phyloP scores from a whole-genome alignment of 2,329 filamentous ascomycete genomes.

The Diaporthe sp. region DNA sequence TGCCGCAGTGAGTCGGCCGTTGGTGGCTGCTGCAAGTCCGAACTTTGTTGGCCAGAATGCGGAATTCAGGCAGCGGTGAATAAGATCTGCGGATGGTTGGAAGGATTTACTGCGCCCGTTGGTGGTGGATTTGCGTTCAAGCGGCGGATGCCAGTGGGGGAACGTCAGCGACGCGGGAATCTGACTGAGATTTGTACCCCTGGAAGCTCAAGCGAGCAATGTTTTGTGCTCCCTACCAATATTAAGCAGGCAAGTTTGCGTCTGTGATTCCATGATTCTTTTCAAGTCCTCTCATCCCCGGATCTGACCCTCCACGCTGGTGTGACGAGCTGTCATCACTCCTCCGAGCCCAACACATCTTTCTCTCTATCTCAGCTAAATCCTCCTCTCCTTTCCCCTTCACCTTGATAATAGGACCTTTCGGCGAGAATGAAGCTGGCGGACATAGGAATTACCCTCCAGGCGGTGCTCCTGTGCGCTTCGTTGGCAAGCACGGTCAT shows the following conservation, averaged over 20 bases:
- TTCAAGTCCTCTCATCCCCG: neutral
- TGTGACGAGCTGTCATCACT: neutral
- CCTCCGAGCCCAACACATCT: neutral
- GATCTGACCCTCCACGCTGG: neutral
- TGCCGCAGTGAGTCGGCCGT: neutral
- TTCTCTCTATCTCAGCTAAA: neutral
- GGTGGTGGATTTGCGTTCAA: neutral
- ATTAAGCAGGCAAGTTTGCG: neutral
- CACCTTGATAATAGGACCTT: neutral
- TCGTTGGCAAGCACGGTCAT: neutral
- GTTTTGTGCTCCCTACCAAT: neutral
- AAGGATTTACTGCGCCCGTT: slow-evolving; percentile 11
- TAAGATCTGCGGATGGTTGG: neutral
- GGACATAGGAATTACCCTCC: neutral
- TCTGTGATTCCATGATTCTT: neutral
- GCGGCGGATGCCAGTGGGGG: neutral
- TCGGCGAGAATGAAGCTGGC: slow-evolving; percentile 7
- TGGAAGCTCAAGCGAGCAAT: neutral
- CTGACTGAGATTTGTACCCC: neutral
- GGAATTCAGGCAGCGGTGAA: neutral
- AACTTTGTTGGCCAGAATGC: neutral
- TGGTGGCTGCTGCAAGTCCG: neutral
- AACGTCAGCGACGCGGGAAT: neutral
- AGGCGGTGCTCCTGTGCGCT: slow-evolving; percentile 2
- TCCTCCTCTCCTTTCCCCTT: too few relatives aligned